Percentiles rank a stretch among this genome's conserved stretches.
phyloP scores from a whole-genome alignment of 1,284 basidiomycete genomes.

The Ganoderma boninense region DNA sequence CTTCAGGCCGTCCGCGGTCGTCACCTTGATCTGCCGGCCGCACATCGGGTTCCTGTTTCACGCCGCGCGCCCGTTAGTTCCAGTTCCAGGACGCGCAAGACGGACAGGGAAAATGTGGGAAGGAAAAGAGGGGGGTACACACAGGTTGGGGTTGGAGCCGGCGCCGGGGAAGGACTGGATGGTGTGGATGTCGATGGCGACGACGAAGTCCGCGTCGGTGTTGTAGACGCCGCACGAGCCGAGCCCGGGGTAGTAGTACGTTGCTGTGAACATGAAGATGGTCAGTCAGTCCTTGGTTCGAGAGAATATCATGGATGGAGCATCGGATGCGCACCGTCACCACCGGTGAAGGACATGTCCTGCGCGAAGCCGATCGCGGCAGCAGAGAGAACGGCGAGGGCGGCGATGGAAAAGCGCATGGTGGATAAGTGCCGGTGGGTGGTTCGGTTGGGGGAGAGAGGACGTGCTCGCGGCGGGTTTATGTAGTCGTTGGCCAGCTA shows the following conservation, averaged over 20 bases:
- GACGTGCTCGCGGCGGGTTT: background rate
- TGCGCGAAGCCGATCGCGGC: slow-evolving; percentile 13
- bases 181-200: slow-evolving; percentile 17
- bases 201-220: slow-evolving; percentile 30
- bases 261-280: slow-evolving; percentile 10
- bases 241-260: slow-evolving; percentile 24
- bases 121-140: background rate
- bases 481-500: background rate
- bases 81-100: background rate
- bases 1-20: slow-evolving; percentile 36
- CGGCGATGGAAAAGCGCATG: slow-evolving; percentile 21
- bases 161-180: slow-evolving; percentile 27
- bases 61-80: background rate
- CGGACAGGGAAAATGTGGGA: background rate
- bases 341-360: slow-evolving; percentile 9
- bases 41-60: slow-evolving; percentile 45
- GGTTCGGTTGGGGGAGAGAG: background rate
- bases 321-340: slow-evolving; percentile 17
- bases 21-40: slow-evolving; percentile 40
- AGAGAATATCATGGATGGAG: no score
- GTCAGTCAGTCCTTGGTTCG: background rate
- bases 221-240: slow-evolving; percentile 29
- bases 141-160: slow-evolving; percentile 23
- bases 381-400: slow-evolving; percentile 15
- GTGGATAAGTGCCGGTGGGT: background rate